A percentile compares a stretch with the other conserved stretches of the same genome.
Evolutionary conservation across 345 rosid species (phyloP).

Genomic region (Barbarea vulgaris): DNA sequence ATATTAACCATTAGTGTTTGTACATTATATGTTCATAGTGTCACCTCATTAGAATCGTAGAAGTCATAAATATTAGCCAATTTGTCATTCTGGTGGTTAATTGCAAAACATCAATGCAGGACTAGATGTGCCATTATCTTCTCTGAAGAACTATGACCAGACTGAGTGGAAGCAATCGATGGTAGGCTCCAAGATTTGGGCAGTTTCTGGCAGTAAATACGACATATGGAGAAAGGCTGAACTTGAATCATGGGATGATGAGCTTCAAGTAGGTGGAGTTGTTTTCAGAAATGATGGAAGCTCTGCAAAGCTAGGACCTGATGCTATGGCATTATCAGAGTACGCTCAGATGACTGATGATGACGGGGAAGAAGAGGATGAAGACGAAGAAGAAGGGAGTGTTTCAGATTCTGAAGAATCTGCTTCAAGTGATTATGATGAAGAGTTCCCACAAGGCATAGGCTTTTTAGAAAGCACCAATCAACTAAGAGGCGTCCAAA

Average conservation of each 20-base stretch:
- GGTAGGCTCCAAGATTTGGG: slow-evolving; percentile 89
- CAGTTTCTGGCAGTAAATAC: slow-evolving; percentile 54
- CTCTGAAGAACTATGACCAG: slow-evolving; percentile 65
- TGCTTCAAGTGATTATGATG: slow-evolving; percentile 64
- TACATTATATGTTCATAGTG: slow-evolving; percentile 4
- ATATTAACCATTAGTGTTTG: background rate
- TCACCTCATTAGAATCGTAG: background rate
- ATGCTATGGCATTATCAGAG: slow-evolving; percentile 60
- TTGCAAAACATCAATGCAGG: slow-evolving; percentile 51
- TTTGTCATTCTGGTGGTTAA: slow-evolving; percentile 28
- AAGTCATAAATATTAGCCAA: background rate
- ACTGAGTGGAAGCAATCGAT: slow-evolving; percentile 69
- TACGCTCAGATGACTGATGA: slow-evolving; percentile 58
- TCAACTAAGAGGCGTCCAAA: slow-evolving; percentile 68
- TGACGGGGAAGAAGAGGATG: slow-evolving; percentile 40
- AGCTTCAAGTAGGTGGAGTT: slow-evolving; percentile 58
- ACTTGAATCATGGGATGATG: slow-evolving; percentile 90
- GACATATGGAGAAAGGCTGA: slow-evolving; percentile 87
- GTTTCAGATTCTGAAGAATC: slow-evolving; percentile 57
- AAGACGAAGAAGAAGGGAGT: slow-evolving; percentile 58
- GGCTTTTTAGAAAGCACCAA: slow-evolving; percentile 65
- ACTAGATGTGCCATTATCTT: slow-evolving; percentile 70
- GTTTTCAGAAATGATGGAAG: slow-evolving; percentile 76
- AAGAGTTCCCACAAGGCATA: slow-evolving; percentile 61
- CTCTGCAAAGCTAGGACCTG: slow-evolving; percentile 60